phyloP scores from a whole-genome alignment of 306 rosid genomes.

The Quillaja saponaria region DNA sequence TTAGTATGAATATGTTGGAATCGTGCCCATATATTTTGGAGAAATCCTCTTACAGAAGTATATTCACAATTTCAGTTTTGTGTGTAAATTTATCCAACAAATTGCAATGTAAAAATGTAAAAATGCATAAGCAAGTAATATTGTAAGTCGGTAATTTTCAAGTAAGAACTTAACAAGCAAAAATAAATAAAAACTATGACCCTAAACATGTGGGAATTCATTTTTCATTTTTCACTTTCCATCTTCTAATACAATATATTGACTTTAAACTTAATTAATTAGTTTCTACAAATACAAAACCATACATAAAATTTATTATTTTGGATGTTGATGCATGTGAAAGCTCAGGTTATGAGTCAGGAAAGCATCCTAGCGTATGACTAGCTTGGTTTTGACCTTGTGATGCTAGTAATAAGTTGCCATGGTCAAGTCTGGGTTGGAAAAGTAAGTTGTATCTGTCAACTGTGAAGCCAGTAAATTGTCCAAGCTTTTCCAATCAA shows the following conservation, averaged over 20 bases:
- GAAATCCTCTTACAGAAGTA: too few species aligned
- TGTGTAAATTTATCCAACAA: conserved; percentile 34
- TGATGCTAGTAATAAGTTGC: conserved; percentile 17
- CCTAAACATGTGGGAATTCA: conserved; percentile 13
- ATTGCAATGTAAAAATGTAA: conserved; percentile 37
- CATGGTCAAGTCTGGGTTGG: conserved; percentile 41
- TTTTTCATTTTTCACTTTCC: conserved; percentile 37
- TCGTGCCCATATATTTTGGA: too few species aligned
- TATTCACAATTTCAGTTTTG: too few species aligned
- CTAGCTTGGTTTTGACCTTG: conserved; percentile 36
- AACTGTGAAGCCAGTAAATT: conserved; percentile 51
- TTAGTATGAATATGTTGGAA: too few species aligned
- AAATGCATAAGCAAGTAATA: conserved; percentile 33
- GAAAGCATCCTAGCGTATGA: conserved; percentile 59
- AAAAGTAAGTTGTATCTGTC: conserved; percentile 30
- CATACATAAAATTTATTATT: too few species aligned
- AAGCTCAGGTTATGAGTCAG: conserved; percentile 46
- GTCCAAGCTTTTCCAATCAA: conserved; percentile 71
- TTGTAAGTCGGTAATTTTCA: too few species aligned
- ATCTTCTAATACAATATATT: too few species aligned
- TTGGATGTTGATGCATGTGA: too few species aligned
- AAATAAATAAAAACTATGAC: too few species aligned
- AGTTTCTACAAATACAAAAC: too few species aligned
- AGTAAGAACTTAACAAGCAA: too few species aligned
- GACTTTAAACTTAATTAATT: too few species aligned